phyloP scores from a whole-genome alignment of 129 eudicot species.

The Tagetes patula region DNA sequence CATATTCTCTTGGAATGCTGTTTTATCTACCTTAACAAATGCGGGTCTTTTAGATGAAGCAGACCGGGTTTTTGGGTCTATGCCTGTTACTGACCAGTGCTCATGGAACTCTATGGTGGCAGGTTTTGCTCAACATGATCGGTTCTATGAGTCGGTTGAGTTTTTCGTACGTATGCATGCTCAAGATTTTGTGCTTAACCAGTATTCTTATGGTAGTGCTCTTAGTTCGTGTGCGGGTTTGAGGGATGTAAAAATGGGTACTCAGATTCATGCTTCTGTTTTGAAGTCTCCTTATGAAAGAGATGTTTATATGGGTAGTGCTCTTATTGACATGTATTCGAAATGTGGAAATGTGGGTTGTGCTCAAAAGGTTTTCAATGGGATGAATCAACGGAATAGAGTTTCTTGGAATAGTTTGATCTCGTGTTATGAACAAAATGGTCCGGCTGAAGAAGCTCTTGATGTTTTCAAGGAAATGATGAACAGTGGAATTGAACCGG shows the following conservation, averaged over 20 bases:
- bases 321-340: conserved; percentile 44
- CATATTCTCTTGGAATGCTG: conserved; percentile 43
- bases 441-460: conserved; percentile 40
- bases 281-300: conserved; percentile 32
- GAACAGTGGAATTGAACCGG: conserved; percentile 28
- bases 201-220: conserved; percentile 38
- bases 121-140: conserved; percentile 37
- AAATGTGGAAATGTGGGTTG: conserved; percentile 44
- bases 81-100: conserved; percentile 41
- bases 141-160: conserved; percentile 32
- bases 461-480: conserved; percentile 29
- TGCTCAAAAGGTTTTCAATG: conserved; percentile 37
- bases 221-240: conserved; percentile 46
- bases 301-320: conserved; percentile 44
- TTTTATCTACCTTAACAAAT: conserved; percentile 28
- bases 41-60: conserved; percentile 43
- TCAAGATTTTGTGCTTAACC: conserved; percentile 36
- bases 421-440: conserved; percentile 43
- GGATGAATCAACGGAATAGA: conserved; percentile 29
- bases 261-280: conserved; percentile 37
- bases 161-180: conserved; percentile 39
- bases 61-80: conserved; percentile 14
- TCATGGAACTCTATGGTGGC: conserved; percentile 48
- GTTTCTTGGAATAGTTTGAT: conserved; percentile 51
- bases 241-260: conserved; percentile 36